Base-by-base conservation (phyloP, 352 stramenopile genomes). In the Globisporangium acanthophoron region DNA sequence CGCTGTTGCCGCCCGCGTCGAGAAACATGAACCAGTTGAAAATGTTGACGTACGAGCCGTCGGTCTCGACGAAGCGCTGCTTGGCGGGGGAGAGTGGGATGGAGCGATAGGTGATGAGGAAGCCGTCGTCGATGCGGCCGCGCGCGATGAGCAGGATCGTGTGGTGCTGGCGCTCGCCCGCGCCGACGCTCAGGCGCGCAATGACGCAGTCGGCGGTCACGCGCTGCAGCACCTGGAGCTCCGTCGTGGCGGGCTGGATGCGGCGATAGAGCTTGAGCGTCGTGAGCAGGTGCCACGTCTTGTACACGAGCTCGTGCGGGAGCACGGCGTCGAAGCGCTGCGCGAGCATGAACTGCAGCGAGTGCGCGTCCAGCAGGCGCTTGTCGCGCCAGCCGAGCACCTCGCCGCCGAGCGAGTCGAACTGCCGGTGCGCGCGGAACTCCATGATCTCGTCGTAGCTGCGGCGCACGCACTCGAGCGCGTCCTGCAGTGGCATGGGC, bases 21-120 rank as follows among this genome's bases (percentile, higher is more conserved):
- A 87, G 65, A 56, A 90, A 88, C 66, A 84, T 87, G 65, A 87
- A 90, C 80, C 80, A 90, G 62, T 85, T 86, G 60, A 85, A 83
- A 41, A 88, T 74, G 50, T 71, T 71, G 46, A 85, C 72, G 60
- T 81, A 78, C 59, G 76, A 71, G 47, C 69, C 78, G 55, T 89
- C 79, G 15, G 45, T 61, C 29, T 75, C 61, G 15, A 71, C 65
- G 57, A 86, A 88, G 41, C 67, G 54, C 9, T 61, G 60, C 49
- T 84, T 70, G 18, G 62, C 74, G 9, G 62, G 46, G 9, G 76
- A 67, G 46, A 90, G 55, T 44, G 80, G 80, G 21, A 90, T 75
- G 1, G 80, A 83, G 12, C 80, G 78, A 60, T 85, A 90, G 11
- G 77, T 90, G 58, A 90, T 74, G 18, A 90, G 61, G 52, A 73